Evolutionary conservation across 179 eudicot species (phyloP).

Genomic region (Nepenthes alata): DNA sequence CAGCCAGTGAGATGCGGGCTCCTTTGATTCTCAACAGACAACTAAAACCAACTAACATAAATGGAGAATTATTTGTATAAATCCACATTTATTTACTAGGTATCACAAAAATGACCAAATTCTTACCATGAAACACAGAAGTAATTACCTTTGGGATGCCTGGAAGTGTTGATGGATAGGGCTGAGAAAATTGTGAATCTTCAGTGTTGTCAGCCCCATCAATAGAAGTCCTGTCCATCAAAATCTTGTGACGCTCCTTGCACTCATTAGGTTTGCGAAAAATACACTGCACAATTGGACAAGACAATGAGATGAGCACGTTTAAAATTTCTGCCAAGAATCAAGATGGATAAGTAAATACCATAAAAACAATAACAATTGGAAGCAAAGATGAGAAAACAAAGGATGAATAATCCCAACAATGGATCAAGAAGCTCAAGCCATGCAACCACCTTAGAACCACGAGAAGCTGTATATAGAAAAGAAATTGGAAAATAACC

Average conservation of each 20-base stretch:
- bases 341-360: not conserved
- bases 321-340: constrained; percentile 5
- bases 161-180: constrained; percentile 87
- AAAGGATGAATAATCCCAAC: not conserved
- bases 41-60: too few species aligned
- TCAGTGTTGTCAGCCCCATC: constrained; percentile 96
- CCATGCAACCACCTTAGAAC: not conserved
- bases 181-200: constrained; percentile 89
- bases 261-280: constrained; percentile 83
- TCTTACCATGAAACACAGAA: not conserved
- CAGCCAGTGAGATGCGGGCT: constrained; percentile 5
- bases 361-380: not conserved
- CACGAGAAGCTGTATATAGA: not conserved
- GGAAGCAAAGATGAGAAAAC: not conserved
- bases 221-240: constrained; percentile 64
- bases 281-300: constrained; percentile 40
- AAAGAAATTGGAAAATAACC: constrained; percentile 27
- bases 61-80: too few species aligned
- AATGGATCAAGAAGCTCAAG: not conserved
- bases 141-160: constrained; percentile 85
- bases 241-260: constrained; percentile 66
- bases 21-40: too few species aligned
- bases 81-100: too few species aligned
- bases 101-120: not conserved
- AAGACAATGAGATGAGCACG: constrained; percentile 5